Evolutionary conservation across 2,329 filamentous ascomycete genomes (phyloP), one percentile per base, ranked within the genome.

Genomic region (Penicillium italicum): DNA sequence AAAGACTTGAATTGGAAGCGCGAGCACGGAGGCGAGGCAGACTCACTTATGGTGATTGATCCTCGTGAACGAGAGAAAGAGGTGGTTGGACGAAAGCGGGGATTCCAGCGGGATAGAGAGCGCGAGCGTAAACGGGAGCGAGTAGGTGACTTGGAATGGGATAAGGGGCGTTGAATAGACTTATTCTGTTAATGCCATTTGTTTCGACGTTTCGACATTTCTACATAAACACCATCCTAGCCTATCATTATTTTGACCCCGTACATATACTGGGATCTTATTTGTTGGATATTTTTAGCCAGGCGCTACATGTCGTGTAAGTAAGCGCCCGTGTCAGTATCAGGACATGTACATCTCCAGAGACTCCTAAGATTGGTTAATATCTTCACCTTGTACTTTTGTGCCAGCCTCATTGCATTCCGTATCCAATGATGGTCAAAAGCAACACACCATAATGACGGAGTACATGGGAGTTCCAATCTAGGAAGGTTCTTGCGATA

Each of bases 1-100:
- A 97, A 97, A 70, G 85, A 97, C 73, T 75, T 97, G 50, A 90
- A 84, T 50, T 96, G 94, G 82, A 90, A 93, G 69, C 87, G 85
- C 74, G 92, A 94, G 74, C 92, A 93, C 51, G 91, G 94, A 68
- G 91, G 97, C 55, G 90, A 97, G 66, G 63, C 59, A 4, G 74
- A 76, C 59, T 71, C 69, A n/a, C 74, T 96, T 41, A 84, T 96
- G 43, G 91, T 97, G 3, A 97, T 97, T 72, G 94, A 99, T 77
- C 92, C 92, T 1, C 79, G 90, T 54, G 90, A 92, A 71, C 91
- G 90, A 71, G 88, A 89, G 42, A 86, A 84, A 69, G 87, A 87
- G 37, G 81, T 85, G 67, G 85, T 83, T 69, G 84, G 78, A 63
- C 81, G 81, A 11, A 80, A 82, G 61, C 80, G 82, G 58, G 85